Evolutionary conservation across 2,329 filamentous ascomycete species (phyloP).

Genomic region (Corniculantispora saksenae): DNA sequence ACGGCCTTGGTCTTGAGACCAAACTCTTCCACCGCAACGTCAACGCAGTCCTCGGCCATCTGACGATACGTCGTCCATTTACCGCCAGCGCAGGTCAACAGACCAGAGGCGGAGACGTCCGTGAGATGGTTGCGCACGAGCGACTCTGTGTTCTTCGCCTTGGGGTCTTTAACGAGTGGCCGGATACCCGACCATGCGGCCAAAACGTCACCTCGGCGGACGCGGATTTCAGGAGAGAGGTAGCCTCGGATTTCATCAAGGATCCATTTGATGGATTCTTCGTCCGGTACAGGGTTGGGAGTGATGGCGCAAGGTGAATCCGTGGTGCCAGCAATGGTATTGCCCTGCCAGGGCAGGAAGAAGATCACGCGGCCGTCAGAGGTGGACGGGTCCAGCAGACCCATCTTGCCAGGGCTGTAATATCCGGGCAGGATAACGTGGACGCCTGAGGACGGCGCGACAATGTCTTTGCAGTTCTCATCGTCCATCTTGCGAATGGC

Average conservation of each 20-base stretch:
- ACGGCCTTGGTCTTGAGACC: conserved; percentile 59
- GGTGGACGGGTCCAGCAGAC: conserved; percentile 80
- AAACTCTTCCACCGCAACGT: conserved; percentile 73
- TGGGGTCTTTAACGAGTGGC: conserved; percentile 82
- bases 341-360: conserved; percentile 91
- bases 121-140: conserved; percentile 86
- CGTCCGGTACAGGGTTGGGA: conserved; percentile 72
- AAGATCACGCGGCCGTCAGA: conserved; percentile 90
- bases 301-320: conserved; percentile 75
- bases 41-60: conserved; percentile 89
- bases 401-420: conserved; percentile 83
- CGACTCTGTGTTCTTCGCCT: conserved; percentile 81
- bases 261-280: conserved; percentile 88
- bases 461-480: conserved; percentile 69
- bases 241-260: conserved; percentile 80
- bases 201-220: conserved; percentile 82
- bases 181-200: conserved; percentile 89
- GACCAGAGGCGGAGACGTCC: conserved; percentile 74
- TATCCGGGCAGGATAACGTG: conserved; percentile 87
- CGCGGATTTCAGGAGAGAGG: conserved; percentile 79
- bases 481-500: conserved; percentile 85
- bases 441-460: conserved; percentile 81
- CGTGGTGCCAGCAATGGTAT: conserved; percentile 87
- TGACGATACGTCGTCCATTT: conserved; percentile 95
- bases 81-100: conserved; percentile 82